Percentiles rank a stretch among this genome's conserved stretches.
Evolutionary conservation across 306 rosid genomes (phyloP).

Genomic region (Dicorynia guianensis): DNA sequence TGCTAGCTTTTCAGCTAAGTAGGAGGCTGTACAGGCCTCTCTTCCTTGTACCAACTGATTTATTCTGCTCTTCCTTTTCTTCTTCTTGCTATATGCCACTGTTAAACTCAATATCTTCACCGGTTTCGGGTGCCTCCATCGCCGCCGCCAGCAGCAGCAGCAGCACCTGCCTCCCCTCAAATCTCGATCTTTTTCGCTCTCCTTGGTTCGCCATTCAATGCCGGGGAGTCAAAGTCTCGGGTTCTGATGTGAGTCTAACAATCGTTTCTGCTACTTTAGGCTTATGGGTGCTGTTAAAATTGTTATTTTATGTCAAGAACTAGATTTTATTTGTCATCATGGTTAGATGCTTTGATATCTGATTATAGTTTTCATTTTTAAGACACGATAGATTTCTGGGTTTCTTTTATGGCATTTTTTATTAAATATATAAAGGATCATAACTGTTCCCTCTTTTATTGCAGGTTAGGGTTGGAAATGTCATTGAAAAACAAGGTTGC

Average conservation of each 20-base stretch:
- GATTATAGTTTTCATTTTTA: background rate
- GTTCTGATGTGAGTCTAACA: conserved; percentile 66
- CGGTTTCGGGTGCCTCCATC: conserved; percentile 35
- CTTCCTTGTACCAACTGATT: conserved; percentile 25
- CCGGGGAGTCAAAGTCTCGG: conserved; percentile 70
- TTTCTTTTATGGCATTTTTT: background rate
- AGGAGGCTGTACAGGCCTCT: conserved; percentile 47
- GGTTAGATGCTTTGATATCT: background rate
- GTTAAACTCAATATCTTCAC: conserved; percentile 40
- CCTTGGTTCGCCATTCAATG: conserved; percentile 71
- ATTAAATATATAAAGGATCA: background rate
- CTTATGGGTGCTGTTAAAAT: background rate
- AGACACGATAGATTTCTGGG: background rate
- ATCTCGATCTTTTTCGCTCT: conserved; percentile 39
- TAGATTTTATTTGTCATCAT: background rate
- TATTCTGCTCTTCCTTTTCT: conserved; percentile 26
- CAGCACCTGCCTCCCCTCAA: conserved; percentile 12
- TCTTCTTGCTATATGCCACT: conserved; percentile 26
- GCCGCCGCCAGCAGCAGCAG: conserved; percentile 19
- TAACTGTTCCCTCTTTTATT: conserved; percentile 21
- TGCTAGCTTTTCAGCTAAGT: conserved; percentile 49
- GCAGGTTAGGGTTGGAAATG: conserved; percentile 84
- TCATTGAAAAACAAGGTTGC: conserved; percentile 82
- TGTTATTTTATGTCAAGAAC: background rate
- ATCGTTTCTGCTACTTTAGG: background rate